Evolutionary conservation across 805 yeast species (phyloP), one percentile per base, ranked within the genome.

Genomic region (Kluyveromyces starmeri): DNA sequence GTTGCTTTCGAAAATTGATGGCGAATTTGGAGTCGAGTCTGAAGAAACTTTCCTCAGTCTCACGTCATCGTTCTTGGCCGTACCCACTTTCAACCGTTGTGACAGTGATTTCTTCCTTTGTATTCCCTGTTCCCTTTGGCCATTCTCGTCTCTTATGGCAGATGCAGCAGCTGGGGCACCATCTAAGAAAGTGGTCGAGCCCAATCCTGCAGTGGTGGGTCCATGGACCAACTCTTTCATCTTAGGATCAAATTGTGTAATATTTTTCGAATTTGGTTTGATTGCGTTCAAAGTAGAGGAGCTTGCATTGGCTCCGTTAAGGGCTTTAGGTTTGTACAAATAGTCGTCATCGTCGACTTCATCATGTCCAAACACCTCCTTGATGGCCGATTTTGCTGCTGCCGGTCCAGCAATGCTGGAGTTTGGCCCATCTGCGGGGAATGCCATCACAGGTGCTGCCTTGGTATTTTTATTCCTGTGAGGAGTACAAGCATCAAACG

Each of bases 401-500:
- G 73, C 75, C 40, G 71, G 64, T 16, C 94, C 94, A 46, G 73
- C 73, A 41, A 89, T 77, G 5, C 89, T 71, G 51, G 74, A 81
- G 61, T 92, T 92, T 43, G 97, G 96, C 0, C 97, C 96, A 60
- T 89, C 94, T 5, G 71, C 83, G 0, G 96, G 96, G 69, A 89
- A 92, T 1, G 98, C 98, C 64, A 75, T 66, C 11, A 92, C 96
- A 4, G 98, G 98, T 0, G 96, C 95, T 29, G 75, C 77, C 51
- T 66, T 70, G 13, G 68, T 65, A 44, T 73, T 68, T 61, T 81
- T 83, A 61, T 92, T 92, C 57, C 97, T 77, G 58, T 84, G 95
- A 6, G 98, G 97, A 3, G 94, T 83, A 59, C 97, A 89, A 1
- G 98, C 98, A 57, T 92, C 98, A 56, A 92, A 92, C 11, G 98